Conservation (phyloP, 2,329 filamentous ascomycete genomes). For the Trichoderma sp. region DNA sequence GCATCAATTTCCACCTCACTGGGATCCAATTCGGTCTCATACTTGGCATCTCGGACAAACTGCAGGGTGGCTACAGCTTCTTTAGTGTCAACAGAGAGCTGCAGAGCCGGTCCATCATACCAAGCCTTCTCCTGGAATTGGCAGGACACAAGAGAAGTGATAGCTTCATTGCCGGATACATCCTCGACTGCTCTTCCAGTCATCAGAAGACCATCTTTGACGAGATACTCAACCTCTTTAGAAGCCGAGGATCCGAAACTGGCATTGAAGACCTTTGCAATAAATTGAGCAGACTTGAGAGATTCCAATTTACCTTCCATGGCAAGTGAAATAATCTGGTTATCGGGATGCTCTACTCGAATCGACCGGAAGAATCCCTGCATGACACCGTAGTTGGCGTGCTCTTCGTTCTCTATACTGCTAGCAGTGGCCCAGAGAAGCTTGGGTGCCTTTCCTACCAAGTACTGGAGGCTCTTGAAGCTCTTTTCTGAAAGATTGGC, state of each 20-base stretch:
- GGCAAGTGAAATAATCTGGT: background rate
- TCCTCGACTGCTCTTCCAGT: background rate
- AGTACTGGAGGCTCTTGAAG: background rate
- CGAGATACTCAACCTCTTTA: background rate
- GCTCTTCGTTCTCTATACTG: background rate
- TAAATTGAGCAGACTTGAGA: background rate
- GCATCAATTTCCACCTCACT: conserved; percentile 8
- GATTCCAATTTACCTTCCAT: background rate
- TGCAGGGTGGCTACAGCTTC: background rate
- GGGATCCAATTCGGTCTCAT: background rate
- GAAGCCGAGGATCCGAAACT: background rate
- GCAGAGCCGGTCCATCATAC: background rate
- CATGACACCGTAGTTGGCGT: background rate
- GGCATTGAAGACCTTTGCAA: background rate
- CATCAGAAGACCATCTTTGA: background rate
- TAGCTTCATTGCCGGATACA: background rate
- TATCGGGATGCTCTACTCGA: background rate
- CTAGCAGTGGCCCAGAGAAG: background rate
- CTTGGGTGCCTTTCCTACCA: background rate
- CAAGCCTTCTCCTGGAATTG: background rate
- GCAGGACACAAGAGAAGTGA: background rate
- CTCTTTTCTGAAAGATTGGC: background rate
- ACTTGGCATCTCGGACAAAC: background rate
- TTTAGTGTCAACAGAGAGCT: background rate
- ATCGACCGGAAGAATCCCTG: conserved; percentile 2